Percentiles rank a stretch among this genome's conserved stretches.
Conservation (phyloP, 805 yeast genomes). For the Kockiozyma suomiensis region DNA sequence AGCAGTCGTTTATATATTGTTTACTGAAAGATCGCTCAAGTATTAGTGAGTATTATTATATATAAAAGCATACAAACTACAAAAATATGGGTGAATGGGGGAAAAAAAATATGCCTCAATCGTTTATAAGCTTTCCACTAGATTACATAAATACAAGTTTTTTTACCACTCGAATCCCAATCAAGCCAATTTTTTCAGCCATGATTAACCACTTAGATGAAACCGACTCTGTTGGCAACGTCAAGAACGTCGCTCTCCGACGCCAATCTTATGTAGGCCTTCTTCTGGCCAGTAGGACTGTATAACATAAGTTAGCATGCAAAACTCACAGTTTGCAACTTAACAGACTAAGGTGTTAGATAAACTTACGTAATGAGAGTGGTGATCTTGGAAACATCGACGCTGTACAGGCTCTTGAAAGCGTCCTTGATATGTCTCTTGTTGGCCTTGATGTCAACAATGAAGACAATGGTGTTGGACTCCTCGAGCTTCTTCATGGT, state of each 20-base stretch:
- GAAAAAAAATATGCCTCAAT: conserved; percentile 3
- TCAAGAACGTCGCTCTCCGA: conserved; percentile 99
- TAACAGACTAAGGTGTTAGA: neutral
- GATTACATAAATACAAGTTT: conserved; percentile 16
- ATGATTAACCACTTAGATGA: conserved; percentile 21
- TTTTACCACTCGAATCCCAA: conserved; percentile 2
- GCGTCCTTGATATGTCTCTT: conserved; percentile 98
- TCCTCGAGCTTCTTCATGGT: conserved; percentile 99
- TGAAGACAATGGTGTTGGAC: conserved; percentile 98
- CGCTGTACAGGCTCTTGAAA: conserved; percentile 96
- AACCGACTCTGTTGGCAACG: conserved; percentile 98
- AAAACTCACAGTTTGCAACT: neutral
- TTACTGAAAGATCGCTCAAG: too few species aligned
- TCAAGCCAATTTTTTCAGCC: neutral
- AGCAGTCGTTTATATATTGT: too few species aligned
- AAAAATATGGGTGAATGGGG: too few species aligned
- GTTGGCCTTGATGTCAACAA: conserved; percentile 96
- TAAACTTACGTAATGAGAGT: conserved; percentile 62
- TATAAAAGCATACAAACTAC: too few species aligned
- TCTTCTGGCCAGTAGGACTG: conserved; percentile 99
- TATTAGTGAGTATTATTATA: too few species aligned
- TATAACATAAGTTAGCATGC: conserved; percentile 3
- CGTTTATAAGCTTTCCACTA: conserved; percentile 4
- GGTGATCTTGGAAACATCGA: conserved; percentile 91
- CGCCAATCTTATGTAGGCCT: conserved; percentile 98